Base-by-base conservation (phyloP, 495 filamentous ascomycete genomes). In the Penicillium odoratum region DNA sequence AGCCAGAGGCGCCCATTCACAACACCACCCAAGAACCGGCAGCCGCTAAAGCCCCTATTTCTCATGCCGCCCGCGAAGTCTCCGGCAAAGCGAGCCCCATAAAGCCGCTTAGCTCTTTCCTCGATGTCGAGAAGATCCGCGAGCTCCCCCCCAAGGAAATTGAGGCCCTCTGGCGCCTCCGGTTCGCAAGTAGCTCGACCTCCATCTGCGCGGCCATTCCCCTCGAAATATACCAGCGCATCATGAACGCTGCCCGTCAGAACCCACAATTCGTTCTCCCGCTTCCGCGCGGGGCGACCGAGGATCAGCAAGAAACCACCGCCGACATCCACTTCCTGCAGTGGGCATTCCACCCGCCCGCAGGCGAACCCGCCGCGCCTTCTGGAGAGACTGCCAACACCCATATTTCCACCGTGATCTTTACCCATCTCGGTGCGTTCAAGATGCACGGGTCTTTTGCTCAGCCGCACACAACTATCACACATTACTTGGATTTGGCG, bases 251-350 rank as follows among this genome's bases (percentile, higher is more conserved):
- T 3, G 94, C 91, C 11, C 83, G 83, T 51, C 73, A 78, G 28
- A 83, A 91, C 74, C 94, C 95, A 9, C 87, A 90, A 61, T 98
- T 98, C 78, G 86, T 98, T 55, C 83, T 98, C 0, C 94, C 94
- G 0, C 82, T 97, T 5, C 94, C 93, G 3, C 90, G 90, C 53
- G 60, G 59, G 51, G 74, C 61, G 74, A 68, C 38, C 73, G 79
- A 61, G 42, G 63, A 48, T 0, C 59, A 54, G 16, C 40, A 28
- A 13, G 51, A 59, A n/a, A 61, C 62, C 8, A 66, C 68, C 40
- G 76, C 76, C 4, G 77, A 80, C 8, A 78, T 80, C 13, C 77
- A 80, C 51, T 80, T 80, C 67, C 63, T 80, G n/a, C 77, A 80
- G 58, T 72, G 92, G 90, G 64, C 85, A 79, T 62, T 94, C 92